Base-by-base conservation (phyloP, 2,329 filamentous ascomycete genomes). In the Colletotrichum liriopes region DNA sequence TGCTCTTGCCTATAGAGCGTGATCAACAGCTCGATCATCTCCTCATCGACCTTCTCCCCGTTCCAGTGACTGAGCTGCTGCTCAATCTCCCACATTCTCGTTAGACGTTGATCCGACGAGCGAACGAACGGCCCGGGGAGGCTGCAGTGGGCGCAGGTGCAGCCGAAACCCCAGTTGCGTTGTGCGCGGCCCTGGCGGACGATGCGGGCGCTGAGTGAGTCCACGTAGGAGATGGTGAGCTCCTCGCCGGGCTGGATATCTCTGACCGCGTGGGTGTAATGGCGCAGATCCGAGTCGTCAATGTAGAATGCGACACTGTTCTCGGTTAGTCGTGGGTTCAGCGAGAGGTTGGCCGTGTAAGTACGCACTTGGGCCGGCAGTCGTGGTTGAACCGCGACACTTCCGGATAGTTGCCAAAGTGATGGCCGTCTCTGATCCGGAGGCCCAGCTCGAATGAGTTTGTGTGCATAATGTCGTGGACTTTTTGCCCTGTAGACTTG, bases 181-280 rank as follows among this genome's bases (percentile, higher is more conserved):
- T 60, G 71, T 12, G 78, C 75, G 1, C 76, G 74, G 14, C 75
- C 51, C n/a, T 75, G 76, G 1, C 77, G 77, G n/a, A 77, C 74
- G 26, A 74, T 67, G 2, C 74, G 74, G 16, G 73, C 55, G 47
- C 37, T 55, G 37, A 62, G 64, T 0, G 62, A 71, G 66, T 70
- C 39, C 18, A 60, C 63, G 52, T 81, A 82, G 74, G 78, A 82
- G 62, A 82, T 81, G 23, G 78, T 80, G 16, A 82, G 76, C 61
- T 82, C 81, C 58, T 82, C 81, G 9, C 78, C 79, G 0, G 79
- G 76, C 43, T 77, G 65, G 23, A 82, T 81, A 39, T 82, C 80
- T 12, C 77, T 74, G 1, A 81, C 76, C 23, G 83, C 84, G 59
- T 82, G 79, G 29, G 83, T 77, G 64, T 81, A 78, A 49, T 80